Base-by-base conservation (phyloP, 495 filamentous ascomycete species). In the Oleoguttula mirabilis region DNA sequence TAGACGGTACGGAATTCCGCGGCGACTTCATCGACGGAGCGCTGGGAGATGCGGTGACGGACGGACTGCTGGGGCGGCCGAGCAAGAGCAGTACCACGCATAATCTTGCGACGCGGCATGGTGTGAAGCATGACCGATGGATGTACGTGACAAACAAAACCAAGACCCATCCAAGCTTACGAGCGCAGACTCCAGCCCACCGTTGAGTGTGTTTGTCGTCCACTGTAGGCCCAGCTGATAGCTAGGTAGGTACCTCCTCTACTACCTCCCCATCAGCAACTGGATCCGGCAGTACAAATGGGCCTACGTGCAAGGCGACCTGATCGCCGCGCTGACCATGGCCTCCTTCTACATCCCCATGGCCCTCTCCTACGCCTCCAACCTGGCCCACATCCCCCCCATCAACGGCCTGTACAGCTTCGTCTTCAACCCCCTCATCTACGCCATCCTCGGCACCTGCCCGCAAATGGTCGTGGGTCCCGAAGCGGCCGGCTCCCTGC, bases 291-390 rank as follows among this genome's bases (percentile, higher is more conserved):
- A 92, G 57, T 99, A 99, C 56, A 74, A 64, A 45, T 82, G 73
- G 76, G 72, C 72, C 4, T 93, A 79, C 58, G 60, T 96, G 21
- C 71, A 79, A 50, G 90, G 92, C 22, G 90, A 99, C 63, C 66
- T 95, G 22, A 68, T 87, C 8, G 87, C 90, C 10, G 71, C 82
- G 33, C 59, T 96, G 39, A 95, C 90, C 2, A 79, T 99, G 63
- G 85, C 88, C 1, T 94, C 87, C 11, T 87, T 99, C 66, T 99
- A 99, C 55, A 83, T 99, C 27, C 90, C 90, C 20, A 95, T 99
- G 88, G 79, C 88, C 0, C 72, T 99, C 21, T 95, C 88, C 3
- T 72, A 87, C 45, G 86, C 88, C n/a, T 76, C 81, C 21, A 99
- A 96, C 59, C 76, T 99, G 28, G 90, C 80, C 5, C 88, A 96